Evolutionary conservation across 768 basidiomycete genomes (phyloP).

Genomic region (Tricholomella constricta): DNA sequence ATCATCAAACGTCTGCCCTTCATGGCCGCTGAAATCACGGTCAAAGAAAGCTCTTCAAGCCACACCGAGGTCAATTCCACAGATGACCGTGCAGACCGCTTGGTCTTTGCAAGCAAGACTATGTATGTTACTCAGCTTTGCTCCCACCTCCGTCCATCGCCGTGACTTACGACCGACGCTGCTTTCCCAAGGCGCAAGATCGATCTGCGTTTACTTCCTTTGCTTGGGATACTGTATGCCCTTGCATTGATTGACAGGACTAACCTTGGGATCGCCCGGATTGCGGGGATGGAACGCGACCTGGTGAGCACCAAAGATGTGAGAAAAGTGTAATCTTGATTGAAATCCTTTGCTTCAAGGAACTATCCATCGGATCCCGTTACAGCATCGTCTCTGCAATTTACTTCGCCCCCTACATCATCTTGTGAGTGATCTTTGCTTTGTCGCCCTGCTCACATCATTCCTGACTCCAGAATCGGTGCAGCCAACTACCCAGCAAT

Average conservation of each 20-base stretch:
- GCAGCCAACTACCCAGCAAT: slow-evolving; percentile 48
- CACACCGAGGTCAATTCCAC: neutral
- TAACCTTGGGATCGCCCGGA: slow-evolving; percentile 36
- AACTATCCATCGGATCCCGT: slow-evolving; percentile 38
- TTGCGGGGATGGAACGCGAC: slow-evolving; percentile 39
- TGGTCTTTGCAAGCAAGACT: slow-evolving; percentile 17
- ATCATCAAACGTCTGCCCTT: neutral
- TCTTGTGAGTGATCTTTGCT: slow-evolving; percentile 36
- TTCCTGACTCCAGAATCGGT: neutral
- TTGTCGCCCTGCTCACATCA: neutral
- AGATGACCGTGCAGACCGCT: slow-evolving; percentile 1
- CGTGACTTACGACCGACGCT: slow-evolving; percentile 1
- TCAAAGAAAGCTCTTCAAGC: neutral
- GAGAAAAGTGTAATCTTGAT: slow-evolving; percentile 1
- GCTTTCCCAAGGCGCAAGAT: slow-evolving; percentile 27
- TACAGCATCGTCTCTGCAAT: slow-evolving; percentile 48
- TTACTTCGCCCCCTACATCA: slow-evolving; percentile 50
- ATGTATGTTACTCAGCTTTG: slow-evolving; percentile 13
- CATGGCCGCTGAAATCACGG: slow-evolving; percentile 7
- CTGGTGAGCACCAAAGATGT: slow-evolving; percentile 21
- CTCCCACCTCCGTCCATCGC: neutral
- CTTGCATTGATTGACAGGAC: slow-evolving; percentile 36
- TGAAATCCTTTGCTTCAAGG: slow-evolving; percentile 25
- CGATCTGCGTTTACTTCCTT: slow-evolving; percentile 37
- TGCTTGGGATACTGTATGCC: slow-evolving; percentile 37